A percentile compares a stretch with the other conserved stretches of the same genome.
phyloP scores from a whole-genome alignment of 2,329 filamentous ascomycete species.

The Nemania serpens region DNA sequence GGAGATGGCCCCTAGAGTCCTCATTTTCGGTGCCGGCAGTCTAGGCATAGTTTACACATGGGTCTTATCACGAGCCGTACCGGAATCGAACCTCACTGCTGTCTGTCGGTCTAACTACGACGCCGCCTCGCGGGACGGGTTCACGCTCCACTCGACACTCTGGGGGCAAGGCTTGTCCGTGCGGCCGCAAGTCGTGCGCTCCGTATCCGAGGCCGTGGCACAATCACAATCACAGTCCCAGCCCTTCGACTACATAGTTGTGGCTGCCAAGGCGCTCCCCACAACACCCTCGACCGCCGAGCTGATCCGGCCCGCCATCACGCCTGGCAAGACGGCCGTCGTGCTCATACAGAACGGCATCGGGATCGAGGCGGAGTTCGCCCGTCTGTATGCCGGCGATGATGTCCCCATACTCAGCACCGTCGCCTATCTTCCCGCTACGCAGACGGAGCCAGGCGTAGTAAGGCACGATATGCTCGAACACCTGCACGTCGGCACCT shows the following conservation, averaged over 20 bases:
- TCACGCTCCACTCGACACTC: slow-evolving; percentile 39
- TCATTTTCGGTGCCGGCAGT: slow-evolving; percentile 44
- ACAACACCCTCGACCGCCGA: slow-evolving; percentile 35
- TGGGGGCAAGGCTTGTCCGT: slow-evolving; percentile 39
- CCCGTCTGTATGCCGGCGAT: slow-evolving; percentile 50
- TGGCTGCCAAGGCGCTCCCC: slow-evolving; percentile 37
- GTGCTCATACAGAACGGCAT: slow-evolving; percentile 64
- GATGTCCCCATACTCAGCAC: slow-evolving; percentile 52
- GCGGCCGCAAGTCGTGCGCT: slow-evolving; percentile 34
- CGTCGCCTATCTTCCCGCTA: slow-evolving; percentile 58
- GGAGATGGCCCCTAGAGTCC: slow-evolving; percentile 27
- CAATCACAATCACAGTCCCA: slow-evolving; percentile 6
- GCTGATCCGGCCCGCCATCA: slow-evolving; percentile 38
- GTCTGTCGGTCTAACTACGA: slow-evolving; percentile 42
- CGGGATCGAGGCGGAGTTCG: slow-evolving; percentile 57
- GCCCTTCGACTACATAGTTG: slow-evolving; percentile 39
- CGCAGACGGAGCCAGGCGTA: slow-evolving; percentile 53
- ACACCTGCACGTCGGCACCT: slow-evolving; percentile 55
- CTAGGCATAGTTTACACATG: slow-evolving; percentile 39
- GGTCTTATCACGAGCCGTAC: slow-evolving; percentile 33
- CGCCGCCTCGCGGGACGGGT: slow-evolving; percentile 35
- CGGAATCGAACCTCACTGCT: slow-evolving; percentile 36
- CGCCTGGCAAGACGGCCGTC: slow-evolving; percentile 47
- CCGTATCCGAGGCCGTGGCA: slow-evolving; percentile 40
- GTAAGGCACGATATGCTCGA: slow-evolving; percentile 52